Conservation (phyloP, 768 basidiomycete genomes). For the button mushroom (Agaricus bisporus) region DNA sequence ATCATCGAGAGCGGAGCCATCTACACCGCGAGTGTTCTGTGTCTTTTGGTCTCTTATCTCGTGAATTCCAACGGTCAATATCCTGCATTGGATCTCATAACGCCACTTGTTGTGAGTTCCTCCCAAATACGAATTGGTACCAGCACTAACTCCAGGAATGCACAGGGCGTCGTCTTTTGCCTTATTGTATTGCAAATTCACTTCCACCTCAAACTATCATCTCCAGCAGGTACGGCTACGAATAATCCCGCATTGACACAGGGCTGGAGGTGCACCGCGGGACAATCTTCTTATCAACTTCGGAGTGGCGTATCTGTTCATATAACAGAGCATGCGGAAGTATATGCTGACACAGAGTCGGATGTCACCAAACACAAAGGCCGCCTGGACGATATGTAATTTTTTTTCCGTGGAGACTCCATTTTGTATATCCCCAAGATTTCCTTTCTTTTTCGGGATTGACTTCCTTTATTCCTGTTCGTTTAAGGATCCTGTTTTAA, state of each 20-base stretch:
- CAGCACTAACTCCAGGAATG: no score
- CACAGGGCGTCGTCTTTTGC: slow-evolving; percentile 3
- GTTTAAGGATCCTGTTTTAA: no score
- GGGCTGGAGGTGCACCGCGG: no score
- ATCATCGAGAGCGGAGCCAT: slow-evolving; percentile 6
- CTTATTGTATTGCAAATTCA: slow-evolving; percentile 6
- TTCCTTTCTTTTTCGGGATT: no score
- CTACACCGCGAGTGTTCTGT: neutral
- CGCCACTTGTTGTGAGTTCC: slow-evolving; percentile 3
- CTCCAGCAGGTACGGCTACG: neutral
- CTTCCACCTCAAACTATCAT: neutral
- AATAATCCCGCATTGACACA: neutral
- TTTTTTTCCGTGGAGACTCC: no score
- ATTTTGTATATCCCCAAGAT: no score
- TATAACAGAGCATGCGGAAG: neutral
- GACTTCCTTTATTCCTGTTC: no score
- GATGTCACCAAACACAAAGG: neutral
- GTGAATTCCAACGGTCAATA: neutral
- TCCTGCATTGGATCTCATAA: slow-evolving; percentile 3
- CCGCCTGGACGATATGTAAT: no score
- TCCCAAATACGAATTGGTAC: neutral
- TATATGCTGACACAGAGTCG: neutral
- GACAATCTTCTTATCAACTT: neutral
- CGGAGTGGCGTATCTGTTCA: neutral
- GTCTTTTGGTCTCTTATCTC: neutral